phyloP scores from a whole-genome alignment of 2,329 filamentous ascomycete species.

The Torrubiella hemipterigena region DNA sequence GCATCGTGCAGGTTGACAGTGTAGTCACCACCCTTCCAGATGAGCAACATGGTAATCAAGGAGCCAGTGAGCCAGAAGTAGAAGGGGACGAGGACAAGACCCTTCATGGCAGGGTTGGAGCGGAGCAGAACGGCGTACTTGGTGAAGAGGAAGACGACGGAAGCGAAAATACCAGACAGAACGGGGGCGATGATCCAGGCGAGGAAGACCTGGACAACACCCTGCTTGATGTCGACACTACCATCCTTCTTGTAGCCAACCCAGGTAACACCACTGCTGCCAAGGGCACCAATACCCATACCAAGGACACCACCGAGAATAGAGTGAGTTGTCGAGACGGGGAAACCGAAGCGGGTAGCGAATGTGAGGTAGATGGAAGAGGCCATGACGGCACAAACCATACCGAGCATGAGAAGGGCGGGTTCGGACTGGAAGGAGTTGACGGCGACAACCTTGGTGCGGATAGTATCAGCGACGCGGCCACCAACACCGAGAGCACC shows the following conservation, averaged over 20 bases:
- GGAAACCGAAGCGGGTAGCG: conserved; percentile 40
- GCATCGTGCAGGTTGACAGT: conserved; percentile 33
- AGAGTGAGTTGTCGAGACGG: conserved; percentile 50
- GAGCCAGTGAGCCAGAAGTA: conserved; percentile 45
- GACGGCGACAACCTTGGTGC: conserved; percentile 44
- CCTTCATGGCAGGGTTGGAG: conserved; percentile 38
- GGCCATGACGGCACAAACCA: conserved; percentile 41
- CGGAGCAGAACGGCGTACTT: conserved; percentile 45
- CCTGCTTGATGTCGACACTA: conserved; percentile 23
- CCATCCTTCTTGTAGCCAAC: conserved; percentile 27
- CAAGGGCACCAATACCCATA: conserved; percentile 44
- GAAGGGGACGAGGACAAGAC: conserved; percentile 38
- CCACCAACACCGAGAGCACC: conserved; percentile 49
- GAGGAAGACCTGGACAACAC: conserved; percentile 48
- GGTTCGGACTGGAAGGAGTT: conserved; percentile 33
- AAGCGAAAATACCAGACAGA: conserved; percentile 38
- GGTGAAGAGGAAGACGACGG: conserved; percentile 42
- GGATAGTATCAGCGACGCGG: conserved; percentile 48
- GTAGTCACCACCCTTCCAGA: conserved; percentile 39
- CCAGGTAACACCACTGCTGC: conserved; percentile 41
- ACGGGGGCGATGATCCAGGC: conserved; percentile 49
- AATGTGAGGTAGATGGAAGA: conserved; percentile 45
- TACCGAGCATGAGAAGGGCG: conserved; percentile 43
- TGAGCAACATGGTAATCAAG: conserved; percentile 48
- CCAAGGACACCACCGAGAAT: conserved; percentile 48